Evolutionary conservation across 225 moss, liverwort and hornwort genomes (phyloP), one percentile per base, ranked within the genome.

Genomic region (Physcomitrium patens): DNA sequence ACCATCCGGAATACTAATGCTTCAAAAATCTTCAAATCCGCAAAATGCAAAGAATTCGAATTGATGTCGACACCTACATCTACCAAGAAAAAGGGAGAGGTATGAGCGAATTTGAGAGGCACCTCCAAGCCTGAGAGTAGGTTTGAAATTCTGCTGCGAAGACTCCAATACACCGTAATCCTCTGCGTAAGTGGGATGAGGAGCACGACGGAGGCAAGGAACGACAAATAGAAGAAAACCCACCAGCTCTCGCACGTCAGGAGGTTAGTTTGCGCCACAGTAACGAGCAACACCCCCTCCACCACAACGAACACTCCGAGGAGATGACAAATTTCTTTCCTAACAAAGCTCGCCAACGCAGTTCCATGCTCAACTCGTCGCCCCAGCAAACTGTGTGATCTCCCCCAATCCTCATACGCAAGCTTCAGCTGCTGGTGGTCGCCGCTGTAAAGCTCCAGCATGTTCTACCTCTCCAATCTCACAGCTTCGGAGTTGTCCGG

Each of bases 401-500:
- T 74, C 77, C 70, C 80, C 84, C 84, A 84, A 15, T 81, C 80
- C 67, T 84, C 84, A 17, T 45, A 84, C 10, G 74, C 74, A 53
- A 84, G 28, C 70, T 67, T 77, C 42, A 84, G 74, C 62, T 49
- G 54, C 67, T 67, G 74, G 50, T 71, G 74, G 45, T 84, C 80
- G 31, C 84, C 84, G 50, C 84, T 77, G 10, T 84, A 84, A 0
- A 84, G 84, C 84, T 77, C 84, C 77, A 84, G 71, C 84, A 84
- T 84, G 70, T 84, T 72, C 77, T 80, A 77, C 37, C 84, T 47
- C 11, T 74, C 70, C 67, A 74, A 19, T 1, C 84, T 77, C 72
- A 72, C 83, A 9, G 22, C 65, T 4, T 54, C 16, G 16, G 67
- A 66, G 44, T 77, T 77, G 10, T 84, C 84, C 14, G 77, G 77